phyloP scores from a whole-genome alignment of 306 rosid species.

The Prunus mume region DNA sequence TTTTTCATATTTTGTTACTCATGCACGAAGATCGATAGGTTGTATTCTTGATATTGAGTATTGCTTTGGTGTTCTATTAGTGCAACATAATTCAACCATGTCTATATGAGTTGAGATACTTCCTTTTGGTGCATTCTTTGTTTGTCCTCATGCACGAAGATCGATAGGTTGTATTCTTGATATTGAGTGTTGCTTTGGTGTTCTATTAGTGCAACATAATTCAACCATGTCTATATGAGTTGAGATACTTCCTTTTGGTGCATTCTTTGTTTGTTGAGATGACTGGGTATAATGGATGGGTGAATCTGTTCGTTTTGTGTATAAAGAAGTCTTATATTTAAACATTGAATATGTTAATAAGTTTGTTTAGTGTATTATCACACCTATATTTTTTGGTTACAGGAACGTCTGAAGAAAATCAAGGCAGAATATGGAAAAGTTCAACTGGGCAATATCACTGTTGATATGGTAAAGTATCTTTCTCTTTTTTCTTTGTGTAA shows the following conservation, averaged over 20 bases:
- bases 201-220: background rate
- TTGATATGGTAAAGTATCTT: constrained; percentile 72
- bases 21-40: background rate
- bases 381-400: constrained; percentile 20
- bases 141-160: background rate
- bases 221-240: background rate
- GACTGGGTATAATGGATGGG: background rate
- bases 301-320: background rate
- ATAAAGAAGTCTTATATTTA: background rate
- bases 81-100: background rate
- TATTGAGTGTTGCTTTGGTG: background rate
- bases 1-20: background rate
- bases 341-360: background rate
- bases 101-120: background rate
- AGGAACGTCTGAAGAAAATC: constrained; percentile 92
- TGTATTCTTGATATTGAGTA: background rate
- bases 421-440: constrained; percentile 77
- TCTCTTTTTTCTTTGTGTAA: background rate
- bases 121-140: too few species aligned
- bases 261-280: background rate
- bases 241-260: background rate
- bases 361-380: constrained; percentile 6
- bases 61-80: background rate
- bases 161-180: background rate
- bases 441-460: constrained; percentile 80